Evolutionary conservation across 257 asterid species (phyloP), one percentile per base, ranked within the genome.

Genomic region (Perilla frutescens): DNA sequence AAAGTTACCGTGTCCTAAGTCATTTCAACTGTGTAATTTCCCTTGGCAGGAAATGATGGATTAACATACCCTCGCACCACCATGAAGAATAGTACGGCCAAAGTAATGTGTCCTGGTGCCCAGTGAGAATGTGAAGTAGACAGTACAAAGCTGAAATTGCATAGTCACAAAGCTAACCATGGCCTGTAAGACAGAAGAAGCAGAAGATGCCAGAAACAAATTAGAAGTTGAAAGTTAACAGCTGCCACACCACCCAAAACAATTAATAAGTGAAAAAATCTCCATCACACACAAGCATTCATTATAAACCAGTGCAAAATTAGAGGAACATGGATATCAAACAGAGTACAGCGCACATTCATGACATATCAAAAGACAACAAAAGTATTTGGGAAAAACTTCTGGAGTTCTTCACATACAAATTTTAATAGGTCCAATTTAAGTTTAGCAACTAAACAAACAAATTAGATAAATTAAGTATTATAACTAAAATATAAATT

Each of bases 21-120:
- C 61, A 66, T 66, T 48, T 47, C 41, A 48, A 70, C 36, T 7
- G 44, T 53, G 51, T 72, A 45, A 71, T 37, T 44, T 11, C 59
- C 37, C 48, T 59, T 62, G 51, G 67, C 26, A 77, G 73, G 62
- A 54, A 70, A 79, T 56, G 81, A 66, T 26, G 50, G 77, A 65
- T 12, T 48, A 69, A 68, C 86, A 71, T 85, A 94, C 98, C 85
- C 91, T 83, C 58, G 99, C 97, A 77, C 97, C 99, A 58, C 99
- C 99, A 79, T 94, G 99, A 76, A 94, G 97, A 83, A 94, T 91
- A 63, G 99, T 91, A 55, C 97, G 91, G 62, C 99, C 99, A 77
- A 94, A 94, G 89, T 94, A 91, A 83, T 94, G 99, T 47, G 97
- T 91, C 81, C 84, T 90, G 29, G 99, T 94, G 73, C 99, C 99